phyloP scores from a whole-genome alignment of 306 rosid species.

The Lupinus albus region DNA sequence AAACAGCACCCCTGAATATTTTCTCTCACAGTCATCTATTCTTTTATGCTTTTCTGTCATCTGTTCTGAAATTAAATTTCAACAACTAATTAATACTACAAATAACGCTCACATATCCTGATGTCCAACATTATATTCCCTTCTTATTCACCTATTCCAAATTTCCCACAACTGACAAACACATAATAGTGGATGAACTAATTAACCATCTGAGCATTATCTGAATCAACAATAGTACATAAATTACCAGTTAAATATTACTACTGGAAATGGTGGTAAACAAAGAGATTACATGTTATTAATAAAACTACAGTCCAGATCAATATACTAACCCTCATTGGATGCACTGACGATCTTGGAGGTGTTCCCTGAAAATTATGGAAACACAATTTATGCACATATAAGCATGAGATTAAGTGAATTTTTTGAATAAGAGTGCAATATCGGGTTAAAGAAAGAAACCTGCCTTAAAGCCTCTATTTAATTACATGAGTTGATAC shows the following conservation, averaged over 20 bases:
- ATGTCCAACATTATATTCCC: slow-evolving; percentile 16
- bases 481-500: slow-evolving; percentile 31
- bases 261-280: background rate
- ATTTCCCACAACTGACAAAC: slow-evolving; percentile 17
- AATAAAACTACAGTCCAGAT: slow-evolving; percentile 28
- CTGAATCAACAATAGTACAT: slow-evolving; percentile 35
- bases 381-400: slow-evolving; percentile 27
- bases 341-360: slow-evolving; percentile 95
- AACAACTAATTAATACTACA: slow-evolving; percentile 13
- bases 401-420: slow-evolving; percentile 30
- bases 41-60: too few relatives aligned
- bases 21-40: too few relatives aligned
- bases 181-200: slow-evolving; percentile 18
- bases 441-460: background rate
- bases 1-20: too few relatives aligned
- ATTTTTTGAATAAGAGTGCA: slow-evolving; percentile 4
- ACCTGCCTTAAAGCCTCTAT: slow-evolving; percentile 17
- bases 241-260: slow-evolving; percentile 33
- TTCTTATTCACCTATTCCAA: slow-evolving; percentile 14
- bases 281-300: slow-evolving; percentile 21
- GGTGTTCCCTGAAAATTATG: slow-evolving; percentile 85
- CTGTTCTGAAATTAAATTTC: too few relatives aligned
- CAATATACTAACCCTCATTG: slow-evolving; percentile 85
- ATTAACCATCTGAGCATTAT: slow-evolving; percentile 20
- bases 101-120: slow-evolving; percentile 19